Base-by-base conservation (phyloP, 2,329 filamentous ascomycete species). In the Peltaster fructicola region DNA sequence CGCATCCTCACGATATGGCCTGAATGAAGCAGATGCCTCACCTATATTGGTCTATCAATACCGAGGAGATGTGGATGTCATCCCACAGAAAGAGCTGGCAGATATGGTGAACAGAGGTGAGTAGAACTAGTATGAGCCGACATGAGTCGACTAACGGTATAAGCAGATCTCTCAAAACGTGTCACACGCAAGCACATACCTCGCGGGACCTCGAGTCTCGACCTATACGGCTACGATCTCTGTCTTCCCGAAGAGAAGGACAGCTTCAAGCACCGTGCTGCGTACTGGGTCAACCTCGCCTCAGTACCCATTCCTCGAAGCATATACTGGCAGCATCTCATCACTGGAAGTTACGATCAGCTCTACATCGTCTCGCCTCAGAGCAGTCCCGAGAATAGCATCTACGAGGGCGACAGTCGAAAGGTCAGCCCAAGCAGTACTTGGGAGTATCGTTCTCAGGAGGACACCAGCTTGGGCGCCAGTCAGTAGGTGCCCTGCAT, bases 321-420 rank as follows among this genome's bases (percentile, higher is more conserved):
- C 15, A 52, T 54, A 7, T 59, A 57, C 35, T 57, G 54, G 50
- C 56, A 54, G 30, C 48, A 54, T 18, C 42, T 59, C 33, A 37
- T 61, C 9, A 44, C 57, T 29, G 53, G 56, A 28, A 52, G 48
- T 29, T 61, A 51, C 32, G 48, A 56, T 13, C 51, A 60, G 17
- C 46, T 62, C n/a, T 62, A 56, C 39, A 60, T 62, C 31, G 52
- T 62, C 10, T 56, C 50, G 23, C 48, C 53, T 10, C 52, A 56
- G 20, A 50, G 37, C 18, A 53, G 48, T 19, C 49, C 51, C 15
- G 45, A 26, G 5, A 37, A 35, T 18, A 48, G 46, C 23, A 22
- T 42, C 11, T 35, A 33, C 17, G 41, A 38, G 11, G 41, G 40
- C n/a, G 44, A 42, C 27, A 38, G 36, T 20, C 31, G 40, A 14